Evolutionary conservation across 495 filamentous ascomycete species (phyloP), one percentile per base, ranked within the genome.

Genomic region (Neurospora tetrasperma): DNA sequence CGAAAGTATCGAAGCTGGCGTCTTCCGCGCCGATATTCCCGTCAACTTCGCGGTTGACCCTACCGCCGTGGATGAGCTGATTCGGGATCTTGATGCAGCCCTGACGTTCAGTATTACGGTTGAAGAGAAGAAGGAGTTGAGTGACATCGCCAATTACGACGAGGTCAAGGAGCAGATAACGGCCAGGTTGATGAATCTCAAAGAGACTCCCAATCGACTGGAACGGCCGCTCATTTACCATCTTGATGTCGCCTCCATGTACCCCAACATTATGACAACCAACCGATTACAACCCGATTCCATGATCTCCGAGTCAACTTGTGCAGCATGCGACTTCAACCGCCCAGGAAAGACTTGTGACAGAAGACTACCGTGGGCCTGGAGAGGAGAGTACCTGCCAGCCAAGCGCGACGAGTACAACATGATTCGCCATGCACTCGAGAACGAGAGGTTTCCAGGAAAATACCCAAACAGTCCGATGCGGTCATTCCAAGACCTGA

Each of bases 231-330:
- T 93, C 42, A 99, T 99, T 71, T 99, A 99, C 81, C 96, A 99
- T 85, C 85, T 99, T 79, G 96, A 99, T 76, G 96, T 99, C 68
- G 96, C 96, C 18, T 97, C 96, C 70, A 99, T 99, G 96, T 99
- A 99, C 80, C 96, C 96, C 20, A 99, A 99, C 79, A 99, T 99
- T 82, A 99, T 99, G 96, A 98, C 96, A 5, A 99, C 96, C 11
- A 99, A 99, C 78, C 93, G 96, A 77, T 82, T 99, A 41, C 96
- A 99, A 72, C 96, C 96, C 2, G 96, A 99, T 80, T 98, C 96
- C 5, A 96, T 99, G 93, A 97, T 98, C 46, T 83, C 94, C 66
- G 96, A 99, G 79, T 94, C 96, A 4, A 91, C 96, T 74, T 99
- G 96, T 78, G 96, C 96, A 1, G 94, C 96, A 9, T 99, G 96